phyloP scores from a whole-genome alignment of 148 eudicot species.

The Rhododendron vialii region DNA sequence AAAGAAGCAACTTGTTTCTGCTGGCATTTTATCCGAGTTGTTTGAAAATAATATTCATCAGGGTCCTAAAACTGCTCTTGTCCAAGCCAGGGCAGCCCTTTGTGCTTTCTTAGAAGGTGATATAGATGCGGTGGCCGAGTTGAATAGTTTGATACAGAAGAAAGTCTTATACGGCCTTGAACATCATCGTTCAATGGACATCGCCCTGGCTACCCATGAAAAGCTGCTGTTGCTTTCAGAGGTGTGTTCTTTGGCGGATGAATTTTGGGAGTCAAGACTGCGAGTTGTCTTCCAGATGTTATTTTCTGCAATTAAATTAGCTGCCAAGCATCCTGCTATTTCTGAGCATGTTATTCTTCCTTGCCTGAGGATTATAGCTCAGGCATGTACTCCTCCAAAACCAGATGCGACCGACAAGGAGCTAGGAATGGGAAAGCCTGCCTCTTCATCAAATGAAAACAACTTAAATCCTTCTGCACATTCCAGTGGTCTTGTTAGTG shows the following conservation, averaged over 20 bases:
- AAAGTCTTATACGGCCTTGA: constrained; percentile 93
- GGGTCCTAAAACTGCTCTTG: constrained; percentile 94
- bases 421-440: constrained; percentile 40
- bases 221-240: constrained; percentile 90
- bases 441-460: constrained; percentile 48
- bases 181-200: constrained; percentile 98
- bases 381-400: constrained; percentile 97
- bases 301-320: constrained; percentile 86
- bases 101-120: constrained; percentile 98
- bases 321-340: constrained; percentile 92
- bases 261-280: constrained; percentile 97
- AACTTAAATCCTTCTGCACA: constrained; percentile 35
- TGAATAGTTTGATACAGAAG: constrained; percentile 83
- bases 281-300: constrained; percentile 93
- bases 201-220: constrained; percentile 90
- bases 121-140: constrained; percentile 66
- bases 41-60: constrained; percentile 97
- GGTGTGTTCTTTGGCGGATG: constrained; percentile 93
- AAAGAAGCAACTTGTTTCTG: constrained; percentile 86
- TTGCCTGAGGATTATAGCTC: constrained; percentile 90
- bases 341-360: constrained; percentile 99
- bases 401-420: constrained; percentile 81
- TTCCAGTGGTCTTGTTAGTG: constrained; percentile 36
- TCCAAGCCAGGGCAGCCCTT: constrained; percentile 95
- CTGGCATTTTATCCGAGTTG: constrained; percentile 87